phyloP scores from a whole-genome alignment of 1,284 basidiomycete species.

The Ceratobasidium sp. region DNA sequence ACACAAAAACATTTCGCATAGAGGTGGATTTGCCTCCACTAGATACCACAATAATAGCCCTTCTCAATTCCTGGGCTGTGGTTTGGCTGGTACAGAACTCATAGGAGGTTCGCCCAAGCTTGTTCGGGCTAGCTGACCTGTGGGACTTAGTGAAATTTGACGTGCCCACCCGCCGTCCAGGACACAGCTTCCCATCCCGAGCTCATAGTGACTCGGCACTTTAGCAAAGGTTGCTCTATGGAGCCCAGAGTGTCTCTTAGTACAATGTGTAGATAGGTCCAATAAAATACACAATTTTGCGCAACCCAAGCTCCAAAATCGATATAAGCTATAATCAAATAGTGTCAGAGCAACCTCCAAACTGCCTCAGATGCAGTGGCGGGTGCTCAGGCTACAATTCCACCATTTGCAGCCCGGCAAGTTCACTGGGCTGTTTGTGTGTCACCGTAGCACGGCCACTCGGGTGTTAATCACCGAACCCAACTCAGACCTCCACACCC shows the following conservation, averaged over 20 bases:
- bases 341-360: no score
- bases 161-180: neutral
- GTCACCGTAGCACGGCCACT: no score
- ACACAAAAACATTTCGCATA: no score
- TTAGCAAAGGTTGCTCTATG: neutral
- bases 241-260: neutral
- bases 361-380: no score
- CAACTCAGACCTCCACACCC: no score
- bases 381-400: no score
- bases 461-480: no score
- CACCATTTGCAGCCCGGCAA: neutral
- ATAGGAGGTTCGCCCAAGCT: constrained; percentile 21
- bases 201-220: neutral
- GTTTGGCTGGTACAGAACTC: constrained; percentile 13
- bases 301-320: neutral
- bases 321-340: neutral
- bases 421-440: neutral
- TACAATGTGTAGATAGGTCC: neutral
- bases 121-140: neutral
- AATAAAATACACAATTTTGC: neutral
- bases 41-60: no score
- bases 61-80: no score
- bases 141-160: neutral
- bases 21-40: no score
- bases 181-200: neutral